Evolutionary conservation across 192 early-diverging fungal genomes (phyloP).

Genomic region (Funneliformis mosseae): DNA sequence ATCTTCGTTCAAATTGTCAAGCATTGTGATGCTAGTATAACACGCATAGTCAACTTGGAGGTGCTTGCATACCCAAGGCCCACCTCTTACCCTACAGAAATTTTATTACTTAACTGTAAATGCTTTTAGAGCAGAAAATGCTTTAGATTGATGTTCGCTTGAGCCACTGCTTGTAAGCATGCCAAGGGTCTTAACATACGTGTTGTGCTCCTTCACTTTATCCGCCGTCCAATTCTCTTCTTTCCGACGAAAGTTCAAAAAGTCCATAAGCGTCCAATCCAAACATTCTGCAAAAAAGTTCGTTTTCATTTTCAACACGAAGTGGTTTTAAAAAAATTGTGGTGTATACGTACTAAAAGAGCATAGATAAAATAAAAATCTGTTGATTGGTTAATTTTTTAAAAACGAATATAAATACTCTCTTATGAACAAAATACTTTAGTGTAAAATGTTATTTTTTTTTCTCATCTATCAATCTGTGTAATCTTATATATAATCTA

Average conservation of each 20-base stretch:
- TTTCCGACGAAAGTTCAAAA: background rate
- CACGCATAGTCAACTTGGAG: slow-evolving; percentile 15
- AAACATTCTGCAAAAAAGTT: slow-evolving; percentile 1
- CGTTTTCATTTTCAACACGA: slow-evolving; percentile 5
- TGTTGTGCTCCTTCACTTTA: slow-evolving; percentile 6
- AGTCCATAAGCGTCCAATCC: background rate
- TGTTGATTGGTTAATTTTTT: no score
- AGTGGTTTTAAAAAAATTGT: no score
- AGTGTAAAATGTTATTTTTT: no score
- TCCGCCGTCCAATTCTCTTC: slow-evolving; percentile 4
- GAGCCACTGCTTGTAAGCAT: background rate
- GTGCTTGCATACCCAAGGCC: background rate
- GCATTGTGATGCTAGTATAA: background rate
- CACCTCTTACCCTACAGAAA: background rate
- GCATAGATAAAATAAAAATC: no score
- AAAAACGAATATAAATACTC: no score
- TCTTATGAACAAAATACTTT: no score
- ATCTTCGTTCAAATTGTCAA: slow-evolving; percentile 17
- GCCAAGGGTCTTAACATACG: background rate
- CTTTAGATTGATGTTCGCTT: background rate
- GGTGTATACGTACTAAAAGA: no score
- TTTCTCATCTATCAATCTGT: no score
- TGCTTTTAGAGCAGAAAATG: background rate
- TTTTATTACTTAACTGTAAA: slow-evolving; percentile 14
- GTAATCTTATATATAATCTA: no score